Base-by-base conservation (phyloP, 169 alveolate species). In the Plasmodium cynomolgi region DNA sequence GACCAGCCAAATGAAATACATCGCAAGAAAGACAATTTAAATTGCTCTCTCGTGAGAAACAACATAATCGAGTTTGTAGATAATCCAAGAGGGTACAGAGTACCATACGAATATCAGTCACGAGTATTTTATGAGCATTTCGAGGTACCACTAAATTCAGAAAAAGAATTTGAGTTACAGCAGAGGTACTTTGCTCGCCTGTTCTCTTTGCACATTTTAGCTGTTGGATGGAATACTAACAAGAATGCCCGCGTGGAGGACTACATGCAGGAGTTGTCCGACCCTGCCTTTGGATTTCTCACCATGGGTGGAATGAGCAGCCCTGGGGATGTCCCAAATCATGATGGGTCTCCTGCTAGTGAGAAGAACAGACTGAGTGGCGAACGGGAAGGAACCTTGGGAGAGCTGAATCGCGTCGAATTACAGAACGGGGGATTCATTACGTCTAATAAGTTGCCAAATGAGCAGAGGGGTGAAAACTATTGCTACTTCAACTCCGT, bases 181-280 rank as follows among this genome's bases (percentile, higher is more conserved):
- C 94, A 90, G 47, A 80, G 26, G 20, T 90, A 90, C 72, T 79
- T 33, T 81, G 94, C 94, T 7, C n/a, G 50, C 20, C 77, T 90
- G 73, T 90, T 90, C 72, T 90, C 91, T 58, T 80, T 90, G 72
- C 94, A 90, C 50, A 90, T 90, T 58, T 80, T 90, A 56, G 81
- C 94, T 2, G 94, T 90, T 54, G 94, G 94, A 0, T 90, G 94
- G 94, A 90, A 90, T 62, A 47, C 72, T 11, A 90, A 90, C 83
- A 77, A 90, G 34, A 68, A 81, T 79, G 94, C 68, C 26, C 31
- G 13, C 6, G 75, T 68, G 7, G 91, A 90, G 20, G 75, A 90
- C 82, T 79, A 90, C 56, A 26, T 90, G 3, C 83, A 62, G 11
- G 84, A 29, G 29, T 56, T 79, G 34, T 77, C 94, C 15, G 37